phyloP scores from a whole-genome alignment of 2,329 filamentous ascomycete species.

The Sclerotiophoma versabilis region DNA sequence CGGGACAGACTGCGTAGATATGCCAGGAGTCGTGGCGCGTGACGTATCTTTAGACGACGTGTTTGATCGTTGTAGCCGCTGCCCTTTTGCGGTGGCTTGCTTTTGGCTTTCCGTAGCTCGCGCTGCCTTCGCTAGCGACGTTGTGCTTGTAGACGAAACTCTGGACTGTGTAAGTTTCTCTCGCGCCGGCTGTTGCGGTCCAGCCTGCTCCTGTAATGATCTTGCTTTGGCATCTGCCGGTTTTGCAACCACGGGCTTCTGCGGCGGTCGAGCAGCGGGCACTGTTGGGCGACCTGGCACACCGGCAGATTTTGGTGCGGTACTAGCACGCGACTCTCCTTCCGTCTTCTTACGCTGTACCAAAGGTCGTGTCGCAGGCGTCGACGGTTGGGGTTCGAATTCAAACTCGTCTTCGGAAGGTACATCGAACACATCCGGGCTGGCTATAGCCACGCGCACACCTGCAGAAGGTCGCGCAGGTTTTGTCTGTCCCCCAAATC shows the following conservation, averaged over 20 bases:
- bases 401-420: constrained; percentile 47
- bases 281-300: background rate
- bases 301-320: constrained; percentile 15
- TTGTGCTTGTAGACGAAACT: background rate
- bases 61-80: constrained; percentile 8
- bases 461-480: constrained; percentile 2
- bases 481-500: constrained; percentile 9
- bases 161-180: background rate
- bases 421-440: constrained; percentile 52
- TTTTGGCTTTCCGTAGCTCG: constrained; percentile 15
- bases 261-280: constrained; percentile 14
- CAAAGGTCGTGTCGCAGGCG: constrained; percentile 23
- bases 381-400: constrained; percentile 8
- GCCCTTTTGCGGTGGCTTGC: background rate
- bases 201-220: constrained; percentile 9
- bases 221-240: constrained; percentile 6
- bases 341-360: constrained; percentile 21
- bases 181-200: constrained; percentile 1
- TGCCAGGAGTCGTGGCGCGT: constrained; percentile 24
- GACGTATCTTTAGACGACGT: constrained; percentile 22
- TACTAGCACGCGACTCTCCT: constrained; percentile 18
- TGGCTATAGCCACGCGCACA: constrained; percentile 15
- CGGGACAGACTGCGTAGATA: background rate
- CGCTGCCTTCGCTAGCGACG: constrained; percentile 17
- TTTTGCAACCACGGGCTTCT: constrained; percentile 21